These are phyloP conservation scores for Prinsepia uniflora DNA, from an alignment of 306 rosid genomes.

Conservation along the genomic window DNA sequence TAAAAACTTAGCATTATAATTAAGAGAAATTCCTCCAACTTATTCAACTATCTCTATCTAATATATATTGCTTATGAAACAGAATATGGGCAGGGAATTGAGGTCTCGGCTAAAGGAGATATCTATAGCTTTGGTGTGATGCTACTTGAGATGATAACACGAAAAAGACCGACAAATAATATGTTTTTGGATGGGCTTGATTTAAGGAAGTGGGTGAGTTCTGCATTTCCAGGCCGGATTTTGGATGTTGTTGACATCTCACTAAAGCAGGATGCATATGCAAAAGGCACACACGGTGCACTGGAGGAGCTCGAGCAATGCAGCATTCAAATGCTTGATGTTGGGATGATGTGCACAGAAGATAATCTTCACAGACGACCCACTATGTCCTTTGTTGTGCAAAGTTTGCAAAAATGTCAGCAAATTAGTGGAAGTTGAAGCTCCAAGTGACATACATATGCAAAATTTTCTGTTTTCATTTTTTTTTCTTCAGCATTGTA, in stretches of 20 bases:
- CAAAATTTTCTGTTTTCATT: too few species aligned
- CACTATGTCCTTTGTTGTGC: conserved; percentile 11
- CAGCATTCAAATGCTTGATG: not conserved
- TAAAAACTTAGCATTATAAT: not conserved
- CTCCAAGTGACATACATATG: not conserved
- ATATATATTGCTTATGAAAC: not conserved
- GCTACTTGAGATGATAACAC: conserved; percentile 26
- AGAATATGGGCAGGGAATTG: conserved; percentile 27
- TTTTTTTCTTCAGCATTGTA: too few species aligned
- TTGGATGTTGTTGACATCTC: conserved; percentile 23
- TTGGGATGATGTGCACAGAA: conserved; percentile 22
- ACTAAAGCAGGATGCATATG: conserved; percentile 15
- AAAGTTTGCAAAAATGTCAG: conserved; percentile 5
- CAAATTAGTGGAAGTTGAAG: conserved; percentile 5
- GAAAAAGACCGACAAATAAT: conserved; percentile 16
- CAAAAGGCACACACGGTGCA: not conserved
- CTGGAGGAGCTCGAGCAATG: conserved; percentile 16
- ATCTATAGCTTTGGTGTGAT: conserved; percentile 24
- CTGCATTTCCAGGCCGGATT: conserved; percentile 21
- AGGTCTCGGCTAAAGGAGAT: conserved; percentile 27
- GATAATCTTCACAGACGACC: conserved; percentile 18
- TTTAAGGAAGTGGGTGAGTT: conserved; percentile 24
- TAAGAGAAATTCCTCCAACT: not conserved
- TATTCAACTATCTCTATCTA: not conserved
- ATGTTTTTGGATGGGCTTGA: conserved; percentile 20